Evolutionary conservation across 164 flowering plant species (phyloP), one percentile per base, ranked within the genome.

Genomic region (Tinospora cordifolia): DNA sequence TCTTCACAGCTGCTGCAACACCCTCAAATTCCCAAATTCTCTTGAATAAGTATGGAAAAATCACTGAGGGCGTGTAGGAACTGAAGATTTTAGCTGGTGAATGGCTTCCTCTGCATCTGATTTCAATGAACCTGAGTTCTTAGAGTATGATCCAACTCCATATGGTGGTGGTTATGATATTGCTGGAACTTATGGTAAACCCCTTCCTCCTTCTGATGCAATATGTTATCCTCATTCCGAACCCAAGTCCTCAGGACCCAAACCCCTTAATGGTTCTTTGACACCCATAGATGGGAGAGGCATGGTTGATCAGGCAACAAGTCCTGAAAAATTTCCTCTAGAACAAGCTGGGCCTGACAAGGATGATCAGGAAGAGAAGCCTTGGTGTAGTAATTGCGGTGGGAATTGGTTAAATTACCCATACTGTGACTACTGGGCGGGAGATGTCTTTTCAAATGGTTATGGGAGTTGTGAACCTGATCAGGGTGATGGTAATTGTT

Each of bases 91-190:
- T 17, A 6, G 26, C n/a, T 25, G 8, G 15, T n/a, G 62, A 27
- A 71, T 71, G 69, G 59, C 85, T 30, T 63, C 75, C 67, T 71
- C 79, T 57, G 38, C 14, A 13, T 25, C 69, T 3, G 83, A 79
- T 6, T 78, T 77, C 58, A 68, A 75, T n/a, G 83, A 67, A 57
- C 73, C 81, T 17, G 85, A 81, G 0, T 85, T 79, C 51, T 77
- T 72, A 5, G 90, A 88, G n/a, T 88, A 84, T 62, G 87, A 92
- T 76, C 88, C 90, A 8, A 87, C 90, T 8, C 95, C 96, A 40
- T 92, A 87, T 66, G 83, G 63, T 30, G 96, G 98, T 66, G 98
- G 98, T 6, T 92, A 80, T 66, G 88, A 92, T 75, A 63, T 65
- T 4, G 66, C 72, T 64, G 57, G 27, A 24, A 81, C 86, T 5